A percentile compares a stretch with the other conserved stretches of the same genome.
Evolutionary conservation across 495 filamentous ascomycete genomes (phyloP).

Genomic region (Tuber microsphaerosporum): DNA sequence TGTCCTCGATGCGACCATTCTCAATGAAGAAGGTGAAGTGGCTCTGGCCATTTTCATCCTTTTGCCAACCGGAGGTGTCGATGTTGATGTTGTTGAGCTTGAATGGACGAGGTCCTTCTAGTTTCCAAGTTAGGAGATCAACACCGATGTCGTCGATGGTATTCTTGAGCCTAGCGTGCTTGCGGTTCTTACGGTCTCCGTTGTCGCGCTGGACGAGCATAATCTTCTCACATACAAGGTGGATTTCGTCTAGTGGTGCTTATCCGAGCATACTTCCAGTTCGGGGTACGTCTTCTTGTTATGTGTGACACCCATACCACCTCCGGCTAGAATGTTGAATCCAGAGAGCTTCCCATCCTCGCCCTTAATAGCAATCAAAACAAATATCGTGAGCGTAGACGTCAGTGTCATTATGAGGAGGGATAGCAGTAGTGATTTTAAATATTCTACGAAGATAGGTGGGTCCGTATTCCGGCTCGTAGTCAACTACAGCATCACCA

Average conservation of each 20-base stretch:
- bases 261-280: slow-evolving; percentile 89
- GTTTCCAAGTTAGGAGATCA: slow-evolving; percentile 70
- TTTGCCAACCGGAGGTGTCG: slow-evolving; percentile 93
- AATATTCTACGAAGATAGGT: slow-evolving; percentile 97
- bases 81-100: slow-evolving; percentile 90
- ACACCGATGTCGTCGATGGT: slow-evolving; percentile 95
- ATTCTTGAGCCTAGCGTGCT: slow-evolving; percentile 98
- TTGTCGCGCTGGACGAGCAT: slow-evolving; percentile 95
- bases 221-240: slow-evolving; percentile 92
- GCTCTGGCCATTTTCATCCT: slow-evolving; percentile 84
- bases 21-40: slow-evolving; percentile 99
- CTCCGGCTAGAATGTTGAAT: slow-evolving; percentile 89
- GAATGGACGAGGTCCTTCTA: slow-evolving; percentile 68
- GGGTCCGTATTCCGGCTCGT: slow-evolving; percentile 92
- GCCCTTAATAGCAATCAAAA: slow-evolving; percentile 88
- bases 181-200: slow-evolving; percentile 94
- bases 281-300: slow-evolving; percentile 99
- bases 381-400: slow-evolving; percentile 99
- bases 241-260: slow-evolving; percentile 62
- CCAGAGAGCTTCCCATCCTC: slow-evolving; percentile 69
- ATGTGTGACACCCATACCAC: slow-evolving; percentile 96
- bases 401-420: slow-evolving; percentile 96
- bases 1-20: slow-evolving; percentile 95
- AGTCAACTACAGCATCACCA: slow-evolving; percentile 83
- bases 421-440: slow-evolving; percentile 96